Percentiles rank a stretch among this genome's conserved stretches.
phyloP scores from a whole-genome alignment of 140 eudicot species.

The Oenanthe javanica region DNA sequence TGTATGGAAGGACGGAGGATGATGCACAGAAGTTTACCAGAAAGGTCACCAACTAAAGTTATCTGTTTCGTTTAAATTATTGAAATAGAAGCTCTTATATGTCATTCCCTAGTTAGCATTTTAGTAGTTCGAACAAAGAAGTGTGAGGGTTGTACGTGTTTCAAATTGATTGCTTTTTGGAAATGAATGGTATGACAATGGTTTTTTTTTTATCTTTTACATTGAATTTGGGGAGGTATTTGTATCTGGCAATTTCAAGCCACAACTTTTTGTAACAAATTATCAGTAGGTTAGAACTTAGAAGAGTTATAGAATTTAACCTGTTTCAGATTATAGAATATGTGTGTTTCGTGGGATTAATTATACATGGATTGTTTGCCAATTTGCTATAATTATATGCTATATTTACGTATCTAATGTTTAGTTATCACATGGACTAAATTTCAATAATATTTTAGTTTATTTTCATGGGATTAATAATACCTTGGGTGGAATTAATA shows the following conservation, averaged over 20 bases:
- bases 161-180: neutral
- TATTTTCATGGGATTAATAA: no score
- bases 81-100: neutral
- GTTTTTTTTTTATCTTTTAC: neutral
- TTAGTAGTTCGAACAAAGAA: neutral
- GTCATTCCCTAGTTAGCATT: neutral
- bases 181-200: neutral
- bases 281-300: no score
- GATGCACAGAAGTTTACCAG: neutral
- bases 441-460: no score
- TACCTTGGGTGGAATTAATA: no score
- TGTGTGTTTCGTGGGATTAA: no score
- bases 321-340: no score
- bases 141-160: neutral
- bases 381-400: neutral
- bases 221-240: neutral
- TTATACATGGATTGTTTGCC: no score
- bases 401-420: neutral
- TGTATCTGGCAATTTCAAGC: neutral
- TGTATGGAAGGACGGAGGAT: neutral
- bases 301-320: no score
- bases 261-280: no score
- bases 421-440: no score
- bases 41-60: neutral
- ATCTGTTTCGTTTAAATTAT: neutral